These are phyloP conservation scores for Blastobotrys chiropterorum DNA, from an alignment of 805 yeast species.

Conservation along the genomic window DNA sequence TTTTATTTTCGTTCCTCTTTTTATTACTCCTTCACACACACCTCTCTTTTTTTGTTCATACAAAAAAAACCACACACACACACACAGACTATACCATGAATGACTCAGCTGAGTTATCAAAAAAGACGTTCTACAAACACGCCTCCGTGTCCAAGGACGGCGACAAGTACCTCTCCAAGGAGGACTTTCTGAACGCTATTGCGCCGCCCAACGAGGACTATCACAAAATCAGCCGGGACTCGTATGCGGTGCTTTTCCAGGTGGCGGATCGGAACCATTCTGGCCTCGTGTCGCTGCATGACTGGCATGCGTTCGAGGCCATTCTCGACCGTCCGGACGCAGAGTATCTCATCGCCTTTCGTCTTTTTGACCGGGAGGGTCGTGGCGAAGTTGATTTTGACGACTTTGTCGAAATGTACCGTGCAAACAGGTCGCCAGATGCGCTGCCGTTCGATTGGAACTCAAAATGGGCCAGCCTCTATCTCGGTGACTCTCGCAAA, in stretches of 20 bases:
- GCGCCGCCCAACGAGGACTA: constrained; percentile 42
- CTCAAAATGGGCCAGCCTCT: constrained; percentile 36
- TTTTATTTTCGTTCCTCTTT: neutral
- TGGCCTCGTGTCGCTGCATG: constrained; percentile 62
- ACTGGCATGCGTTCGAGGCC: constrained; percentile 69
- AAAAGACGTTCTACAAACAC: constrained; percentile 16
- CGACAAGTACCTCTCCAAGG: constrained; percentile 18
- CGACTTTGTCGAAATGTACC: constrained; percentile 35
- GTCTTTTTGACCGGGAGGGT: constrained; percentile 37
- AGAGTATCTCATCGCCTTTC: constrained; percentile 45
- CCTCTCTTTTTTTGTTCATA: neutral
- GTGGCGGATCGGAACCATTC: constrained; percentile 68
- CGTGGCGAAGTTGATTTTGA: constrained; percentile 35
- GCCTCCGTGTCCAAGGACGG: constrained; percentile 20
- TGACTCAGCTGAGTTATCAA: constrained; percentile 1
- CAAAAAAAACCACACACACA: neutral
- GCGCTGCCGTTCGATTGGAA: constrained; percentile 40
- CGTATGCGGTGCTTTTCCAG: constrained; percentile 67
- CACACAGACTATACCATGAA: neutral
- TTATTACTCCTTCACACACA: neutral
- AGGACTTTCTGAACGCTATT: constrained; percentile 40
- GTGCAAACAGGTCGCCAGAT: constrained; percentile 29
- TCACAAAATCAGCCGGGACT: constrained; percentile 47
- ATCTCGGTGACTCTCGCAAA: constrained; percentile 32
- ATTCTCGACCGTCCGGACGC: constrained; percentile 49